These are phyloP conservation scores for Pyrenophora tritici-repentis DNA, from an alignment of 2,329 filamentous ascomycete species.

Conservation along the genomic window DNA sequence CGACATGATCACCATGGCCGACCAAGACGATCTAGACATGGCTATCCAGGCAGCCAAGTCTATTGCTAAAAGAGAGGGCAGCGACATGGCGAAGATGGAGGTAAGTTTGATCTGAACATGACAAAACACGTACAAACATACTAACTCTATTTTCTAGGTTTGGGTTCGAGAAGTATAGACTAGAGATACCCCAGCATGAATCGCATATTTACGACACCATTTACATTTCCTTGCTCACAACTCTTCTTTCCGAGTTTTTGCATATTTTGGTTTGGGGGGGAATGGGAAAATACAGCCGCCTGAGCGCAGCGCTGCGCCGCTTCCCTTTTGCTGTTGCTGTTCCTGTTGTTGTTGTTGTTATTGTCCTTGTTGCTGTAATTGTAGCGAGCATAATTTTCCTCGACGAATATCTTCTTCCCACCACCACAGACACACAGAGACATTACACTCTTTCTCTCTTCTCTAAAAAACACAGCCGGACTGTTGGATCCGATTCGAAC, in stretches of 20 bases:
- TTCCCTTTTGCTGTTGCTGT: slow-evolving; percentile 12
- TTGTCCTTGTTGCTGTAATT: slow-evolving; percentile 32
- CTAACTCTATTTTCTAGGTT: slow-evolving; percentile 52
- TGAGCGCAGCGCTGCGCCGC: too few relatives aligned
- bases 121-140: background rate
- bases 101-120: slow-evolving; percentile 61
- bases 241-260: too few relatives aligned
- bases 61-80: slow-evolving; percentile 71
- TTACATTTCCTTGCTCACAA: slow-evolving; percentile 14
- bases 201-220: slow-evolving; percentile 29
- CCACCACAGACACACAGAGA: too few relatives aligned
- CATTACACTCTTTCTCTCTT: too few relatives aligned
- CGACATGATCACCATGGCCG: slow-evolving; percentile 96
- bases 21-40: slow-evolving; percentile 95
- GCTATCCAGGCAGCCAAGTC: slow-evolving; percentile 72
- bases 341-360: slow-evolving; percentile 17
- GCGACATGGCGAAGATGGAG: slow-evolving; percentile 92
- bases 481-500: slow-evolving; percentile 40
- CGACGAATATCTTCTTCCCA: slow-evolving; percentile 9
- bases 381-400: slow-evolving; percentile 35
- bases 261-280: background rate
- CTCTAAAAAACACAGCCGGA: slow-evolving; percentile 37
- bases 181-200: slow-evolving; percentile 47
- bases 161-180: slow-evolving; percentile 53
- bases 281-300: too few relatives aligned